These are phyloP conservation scores for Ilyonectria robusta DNA, from an alignment of 2,329 filamentous ascomycete genomes.

Conservation along the genomic window DNA sequence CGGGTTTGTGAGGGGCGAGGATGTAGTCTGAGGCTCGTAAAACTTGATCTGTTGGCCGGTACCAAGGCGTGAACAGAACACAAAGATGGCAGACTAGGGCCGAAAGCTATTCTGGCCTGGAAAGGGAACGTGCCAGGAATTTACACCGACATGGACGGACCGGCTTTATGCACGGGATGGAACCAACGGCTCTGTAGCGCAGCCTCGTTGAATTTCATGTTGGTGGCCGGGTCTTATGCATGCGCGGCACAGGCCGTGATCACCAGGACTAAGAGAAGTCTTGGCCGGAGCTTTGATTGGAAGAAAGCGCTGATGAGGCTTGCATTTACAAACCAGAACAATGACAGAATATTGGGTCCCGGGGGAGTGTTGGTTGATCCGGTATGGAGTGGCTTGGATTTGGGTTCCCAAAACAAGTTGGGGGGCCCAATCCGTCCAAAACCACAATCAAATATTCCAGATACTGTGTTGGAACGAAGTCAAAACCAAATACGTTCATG, in stretches of 20 bases:
- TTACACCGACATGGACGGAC: constrained; percentile 5
- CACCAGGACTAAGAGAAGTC: constrained; percentile 19
- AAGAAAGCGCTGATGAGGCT: constrained; percentile 15
- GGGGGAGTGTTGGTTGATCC: constrained; percentile 31
- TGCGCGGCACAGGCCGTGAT: constrained; percentile 28
- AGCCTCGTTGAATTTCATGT: constrained; percentile 15
- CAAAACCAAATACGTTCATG: not conserved
- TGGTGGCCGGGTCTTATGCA: constrained; percentile 8
- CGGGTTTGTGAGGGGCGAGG: constrained; percentile 5
- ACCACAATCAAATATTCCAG: constrained; percentile 24
- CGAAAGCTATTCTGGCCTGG: constrained; percentile 23
- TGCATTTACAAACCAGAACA: constrained; percentile 35
- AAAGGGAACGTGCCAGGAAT: constrained; percentile 19
- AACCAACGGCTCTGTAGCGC: constrained; percentile 1
- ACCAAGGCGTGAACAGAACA: constrained; percentile 11
- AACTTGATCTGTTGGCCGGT: constrained; percentile 24
- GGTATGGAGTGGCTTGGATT: constrained; percentile 44
- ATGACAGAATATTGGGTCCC: constrained; percentile 22
- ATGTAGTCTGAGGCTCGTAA: constrained; percentile 1
- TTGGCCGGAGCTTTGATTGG: constrained; percentile 22
- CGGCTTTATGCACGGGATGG: constrained; percentile 2
- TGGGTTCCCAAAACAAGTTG: constrained; percentile 33
- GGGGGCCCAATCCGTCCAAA: constrained; percentile 32
- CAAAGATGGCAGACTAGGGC: constrained; percentile 20
- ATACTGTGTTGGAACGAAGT: constrained; percentile 11